These are phyloP conservation scores for Lasiodiplodia gonubiensis DNA, from an alignment of 2,329 filamentous ascomycete species.

Conservation along the genomic window DNA sequence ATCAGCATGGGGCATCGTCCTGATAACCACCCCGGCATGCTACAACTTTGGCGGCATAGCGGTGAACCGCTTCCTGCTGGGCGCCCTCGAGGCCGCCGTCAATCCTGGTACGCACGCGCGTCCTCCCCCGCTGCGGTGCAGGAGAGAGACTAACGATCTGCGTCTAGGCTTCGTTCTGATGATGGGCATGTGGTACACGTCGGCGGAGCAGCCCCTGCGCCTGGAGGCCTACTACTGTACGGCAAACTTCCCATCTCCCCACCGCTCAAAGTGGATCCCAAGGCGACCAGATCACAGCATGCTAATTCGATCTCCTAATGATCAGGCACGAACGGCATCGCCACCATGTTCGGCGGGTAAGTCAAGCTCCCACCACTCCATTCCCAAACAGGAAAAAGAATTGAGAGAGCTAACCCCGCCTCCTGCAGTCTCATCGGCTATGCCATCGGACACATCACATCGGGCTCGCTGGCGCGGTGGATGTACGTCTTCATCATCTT, in stretches of 20 bases:
- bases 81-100: slow-evolving; percentile 44
- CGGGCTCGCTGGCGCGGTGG: slow-evolving; percentile 55
- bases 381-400: neutral
- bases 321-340: slow-evolving; percentile 51
- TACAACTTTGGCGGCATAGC: slow-evolving; percentile 48
- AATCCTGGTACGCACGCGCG: slow-evolving; percentile 38
- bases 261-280: neutral
- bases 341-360: slow-evolving; percentile 64
- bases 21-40: slow-evolving; percentile 50
- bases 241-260: neutral
- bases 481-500: slow-evolving; percentile 66
- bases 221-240: slow-evolving; percentile 62
- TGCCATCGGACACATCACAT: slow-evolving; percentile 64
- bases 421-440: slow-evolving; percentile 56
- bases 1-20: slow-evolving; percentile 47
- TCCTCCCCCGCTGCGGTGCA: neutral
- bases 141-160: neutral
- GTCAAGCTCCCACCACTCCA: slow-evolving; percentile 12
- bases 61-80: slow-evolving; percentile 45
- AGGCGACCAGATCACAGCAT: neutral
- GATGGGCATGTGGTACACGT: slow-evolving; percentile 50
- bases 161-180: slow-evolving; percentile 36
- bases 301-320: neutral
- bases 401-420: neutral
- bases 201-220: slow-evolving; percentile 57